phyloP scores from a whole-genome alignment of 1,139 yeast genomes.

The Hyphopichia wangnamkhiaoensis region DNA sequence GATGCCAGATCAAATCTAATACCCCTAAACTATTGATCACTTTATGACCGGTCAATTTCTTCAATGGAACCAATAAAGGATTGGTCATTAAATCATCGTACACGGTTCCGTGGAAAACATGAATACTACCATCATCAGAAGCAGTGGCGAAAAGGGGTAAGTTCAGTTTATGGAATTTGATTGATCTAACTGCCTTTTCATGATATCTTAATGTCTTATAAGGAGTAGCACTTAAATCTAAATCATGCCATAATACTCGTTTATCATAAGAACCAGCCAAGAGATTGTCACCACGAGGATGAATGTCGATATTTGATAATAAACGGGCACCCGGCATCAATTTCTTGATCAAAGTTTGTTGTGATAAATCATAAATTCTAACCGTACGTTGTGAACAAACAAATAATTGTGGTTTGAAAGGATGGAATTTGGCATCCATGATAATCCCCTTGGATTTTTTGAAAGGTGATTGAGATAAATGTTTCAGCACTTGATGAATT shows the following conservation, averaged over 20 bases:
- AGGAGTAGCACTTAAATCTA: conserved; percentile 86
- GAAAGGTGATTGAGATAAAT: conserved; percentile 96
- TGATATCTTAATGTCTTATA: conserved; percentile 95
- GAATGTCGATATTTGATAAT: conserved; percentile 89
- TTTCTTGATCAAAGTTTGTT: conserved; percentile 80
- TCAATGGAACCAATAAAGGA: conserved; percentile 93
- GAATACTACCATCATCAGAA: conserved; percentile 92
- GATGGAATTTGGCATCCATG: conserved; percentile 96
- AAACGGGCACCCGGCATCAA: conserved; percentile 95
- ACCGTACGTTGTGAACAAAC: conserved; percentile 94
- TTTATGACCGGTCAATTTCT: conserved; percentile 92
- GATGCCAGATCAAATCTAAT: conserved; percentile 93
- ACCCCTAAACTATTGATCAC: conserved; percentile 81
- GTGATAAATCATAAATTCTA: conserved; percentile 85
- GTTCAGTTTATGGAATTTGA: conserved; percentile 79
- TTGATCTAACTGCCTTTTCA: conserved; percentile 89
- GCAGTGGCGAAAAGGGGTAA: conserved; percentile 93
- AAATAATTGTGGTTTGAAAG: conserved; percentile 89
- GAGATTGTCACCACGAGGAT: conserved; percentile 94
- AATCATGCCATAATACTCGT: conserved; percentile 95
- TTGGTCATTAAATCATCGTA: conserved; percentile 95
- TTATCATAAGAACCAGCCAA: conserved; percentile 92
- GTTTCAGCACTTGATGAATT: conserved; percentile 93
- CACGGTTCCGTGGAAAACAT: conserved; percentile 95
- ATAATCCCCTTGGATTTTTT: conserved; percentile 89